These are phyloP conservation scores for Rhizoctonia solani DNA, from an alignment of 1,284 basidiomycete genomes.

Conservation along the genomic window DNA sequence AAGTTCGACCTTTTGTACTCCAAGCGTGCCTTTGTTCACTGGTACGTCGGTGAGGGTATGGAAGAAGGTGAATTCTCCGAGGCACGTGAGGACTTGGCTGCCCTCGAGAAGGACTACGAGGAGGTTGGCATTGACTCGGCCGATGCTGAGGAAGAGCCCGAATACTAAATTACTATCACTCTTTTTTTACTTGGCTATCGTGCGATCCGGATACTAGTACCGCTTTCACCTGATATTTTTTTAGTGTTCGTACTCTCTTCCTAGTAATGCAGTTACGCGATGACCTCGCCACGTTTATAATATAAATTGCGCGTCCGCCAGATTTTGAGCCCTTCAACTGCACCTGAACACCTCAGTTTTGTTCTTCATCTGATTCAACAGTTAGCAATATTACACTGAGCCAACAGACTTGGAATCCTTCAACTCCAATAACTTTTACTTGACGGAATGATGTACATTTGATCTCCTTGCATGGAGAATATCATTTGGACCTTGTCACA, in stretches of 20 bases:
- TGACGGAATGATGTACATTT: too few species aligned
- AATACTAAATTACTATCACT: slow-evolving; percentile 39
- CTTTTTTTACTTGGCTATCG: slow-evolving; percentile 37
- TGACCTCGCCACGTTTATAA: not conserved
- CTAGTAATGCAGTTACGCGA: not conserved
- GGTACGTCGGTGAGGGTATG: slow-evolving; percentile 98
- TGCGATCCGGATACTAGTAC: not conserved
- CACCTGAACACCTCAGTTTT: too few species aligned
- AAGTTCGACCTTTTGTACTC: slow-evolving; percentile 98
- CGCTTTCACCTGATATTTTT: slow-evolving; percentile 11
- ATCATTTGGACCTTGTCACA: too few species aligned
- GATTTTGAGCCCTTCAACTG: too few species aligned
- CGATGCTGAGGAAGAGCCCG: slow-evolving; percentile 39
- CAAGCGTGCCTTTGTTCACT: slow-evolving; percentile 90
- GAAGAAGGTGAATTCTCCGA: slow-evolving; percentile 99
- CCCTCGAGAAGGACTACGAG: slow-evolving; percentile 96
- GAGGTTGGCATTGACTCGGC: slow-evolving; percentile 52
- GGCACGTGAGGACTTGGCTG: slow-evolving; percentile 95
- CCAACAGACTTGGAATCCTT: too few species aligned
- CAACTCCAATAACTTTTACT: too few species aligned
- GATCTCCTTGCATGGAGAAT: too few species aligned
- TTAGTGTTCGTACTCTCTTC: not conserved
- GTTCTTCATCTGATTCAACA: too few species aligned
- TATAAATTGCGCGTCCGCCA: too few species aligned
- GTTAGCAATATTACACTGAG: too few species aligned